phyloP scores from a whole-genome alignment of 768 basidiomycete species.

The Suillus clintonianus region DNA sequence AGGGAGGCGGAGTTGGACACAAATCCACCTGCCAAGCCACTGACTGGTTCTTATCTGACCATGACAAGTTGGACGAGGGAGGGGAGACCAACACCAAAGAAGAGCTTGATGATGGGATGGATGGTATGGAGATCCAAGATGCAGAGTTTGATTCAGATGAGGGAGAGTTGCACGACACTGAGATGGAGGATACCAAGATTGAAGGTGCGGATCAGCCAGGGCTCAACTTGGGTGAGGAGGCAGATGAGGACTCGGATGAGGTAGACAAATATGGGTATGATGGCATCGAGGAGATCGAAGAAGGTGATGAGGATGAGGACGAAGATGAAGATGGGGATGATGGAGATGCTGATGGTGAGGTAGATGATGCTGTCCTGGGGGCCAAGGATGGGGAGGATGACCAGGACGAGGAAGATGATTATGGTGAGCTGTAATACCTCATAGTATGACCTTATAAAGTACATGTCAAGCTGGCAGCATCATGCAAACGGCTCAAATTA shows the following conservation, averaged over 20 bases:
- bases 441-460: too few relatives aligned
- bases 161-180: neutral
- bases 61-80: neutral
- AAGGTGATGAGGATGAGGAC: neutral
- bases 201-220: neutral
- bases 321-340: neutral
- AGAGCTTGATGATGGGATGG: neutral
- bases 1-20: constrained; percentile 35
- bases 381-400: too few relatives aligned
- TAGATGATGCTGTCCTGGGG: neutral
- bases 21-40: constrained; percentile 2
- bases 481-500: too few relatives aligned
- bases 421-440: too few relatives aligned
- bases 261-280: neutral
- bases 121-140: neutral
- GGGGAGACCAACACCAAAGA: neutral
- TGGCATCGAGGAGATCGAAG: neutral
- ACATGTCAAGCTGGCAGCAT: too few relatives aligned
- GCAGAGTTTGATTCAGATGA: neutral
- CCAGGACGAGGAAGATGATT: too few relatives aligned
- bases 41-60: neutral
- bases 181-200: neutral
- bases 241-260: neutral
- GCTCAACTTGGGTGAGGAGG: neutral
- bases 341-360: constrained; percentile 3